Conservation (phyloP, 202 grass and related monocot genomes). For the Carex arenaria region DNA sequence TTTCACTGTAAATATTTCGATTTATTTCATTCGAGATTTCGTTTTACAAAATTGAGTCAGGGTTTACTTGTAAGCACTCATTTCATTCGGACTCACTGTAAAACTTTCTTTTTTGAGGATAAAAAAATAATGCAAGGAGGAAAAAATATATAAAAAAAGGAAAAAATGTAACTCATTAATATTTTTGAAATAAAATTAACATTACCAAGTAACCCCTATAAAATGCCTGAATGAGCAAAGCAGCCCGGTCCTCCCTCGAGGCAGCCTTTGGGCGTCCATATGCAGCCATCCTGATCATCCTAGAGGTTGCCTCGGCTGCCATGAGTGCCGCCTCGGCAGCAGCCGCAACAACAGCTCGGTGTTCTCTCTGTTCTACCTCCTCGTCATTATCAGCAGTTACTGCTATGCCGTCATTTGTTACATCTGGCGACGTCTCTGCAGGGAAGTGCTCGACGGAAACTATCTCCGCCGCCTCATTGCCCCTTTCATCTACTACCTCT, state of each 20-base stretch:
- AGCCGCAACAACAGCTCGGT: conserved; percentile 26
- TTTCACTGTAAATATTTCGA: no score
- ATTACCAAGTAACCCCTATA: conserved; percentile 80
- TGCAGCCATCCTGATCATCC: conserved; percentile 49
- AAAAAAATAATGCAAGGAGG: neutral
- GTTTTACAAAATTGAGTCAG: no score
- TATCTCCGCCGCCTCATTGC: conserved; percentile 41
- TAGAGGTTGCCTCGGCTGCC: conserved; percentile 49
- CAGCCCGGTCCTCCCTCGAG: conserved; percentile 55
- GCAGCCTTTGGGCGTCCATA: conserved; percentile 21
- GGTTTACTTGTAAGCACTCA: no score
- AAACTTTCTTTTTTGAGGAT: neutral
- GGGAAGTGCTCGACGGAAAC: conserved; percentile 75
- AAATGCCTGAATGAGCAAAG: conserved; percentile 63
- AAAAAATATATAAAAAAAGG: neutral
- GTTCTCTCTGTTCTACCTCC: conserved; percentile 25
- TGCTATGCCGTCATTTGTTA: conserved; percentile 31
- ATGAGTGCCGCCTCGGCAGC: conserved; percentile 39
- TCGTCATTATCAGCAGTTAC: neutral
- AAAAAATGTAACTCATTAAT: neutral
- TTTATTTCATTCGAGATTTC: no score
- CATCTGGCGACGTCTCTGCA: conserved; percentile 43
- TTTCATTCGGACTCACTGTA: no score
- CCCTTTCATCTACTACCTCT: conserved; percentile 3
- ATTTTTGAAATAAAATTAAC: neutral